These are phyloP conservation scores for Trichophyton simii DNA, from an alignment of 2,329 filamentous ascomycete genomes.

Conservation along the genomic window DNA sequence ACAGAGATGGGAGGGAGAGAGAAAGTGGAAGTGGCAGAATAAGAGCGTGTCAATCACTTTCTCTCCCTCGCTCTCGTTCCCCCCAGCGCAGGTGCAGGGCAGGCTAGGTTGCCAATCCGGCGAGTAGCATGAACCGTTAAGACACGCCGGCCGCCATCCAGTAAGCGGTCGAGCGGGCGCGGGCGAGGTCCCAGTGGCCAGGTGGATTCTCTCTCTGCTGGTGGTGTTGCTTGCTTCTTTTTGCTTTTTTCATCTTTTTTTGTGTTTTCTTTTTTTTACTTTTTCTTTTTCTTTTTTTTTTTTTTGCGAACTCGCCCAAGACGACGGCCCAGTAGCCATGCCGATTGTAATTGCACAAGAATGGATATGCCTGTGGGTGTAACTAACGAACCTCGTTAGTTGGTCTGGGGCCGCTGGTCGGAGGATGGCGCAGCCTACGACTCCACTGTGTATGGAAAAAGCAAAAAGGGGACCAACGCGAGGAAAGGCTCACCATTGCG, in stretches of 20 bases:
- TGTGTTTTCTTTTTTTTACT: not conserved
- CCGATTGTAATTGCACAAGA: slow-evolving; percentile 4
- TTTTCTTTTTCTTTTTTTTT: not conserved
- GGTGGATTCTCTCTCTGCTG: not conserved
- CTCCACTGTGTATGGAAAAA: not conserved
- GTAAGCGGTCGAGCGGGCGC: not conserved
- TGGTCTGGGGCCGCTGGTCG: slow-evolving; percentile 6
- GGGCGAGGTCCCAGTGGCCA: slow-evolving; percentile 1
- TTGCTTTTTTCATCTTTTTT: not conserved
- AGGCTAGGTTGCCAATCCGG: slow-evolving; percentile 1
- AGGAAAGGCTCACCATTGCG: not conserved
- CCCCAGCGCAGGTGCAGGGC: not conserved
- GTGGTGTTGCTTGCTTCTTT: not conserved
- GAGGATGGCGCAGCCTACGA: slow-evolving; percentile 6
- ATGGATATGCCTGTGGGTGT: slow-evolving; percentile 2
- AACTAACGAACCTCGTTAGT: slow-evolving; percentile 5
- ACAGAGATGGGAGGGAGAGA: slow-evolving; percentile 8
- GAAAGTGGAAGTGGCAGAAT: not conserved
- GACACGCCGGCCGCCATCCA: not conserved
- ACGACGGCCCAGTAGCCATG: slow-evolving; percentile 3
- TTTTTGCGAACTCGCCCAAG: not conserved
- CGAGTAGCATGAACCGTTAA: slow-evolving; percentile 8
- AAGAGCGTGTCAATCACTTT: not conserved
- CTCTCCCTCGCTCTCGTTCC: not conserved
- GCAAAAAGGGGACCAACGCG: not conserved